Base-by-base conservation (phyloP, 2,329 filamentous ascomycete genomes). In the Paraphaeosphaeria minitans region DNA sequence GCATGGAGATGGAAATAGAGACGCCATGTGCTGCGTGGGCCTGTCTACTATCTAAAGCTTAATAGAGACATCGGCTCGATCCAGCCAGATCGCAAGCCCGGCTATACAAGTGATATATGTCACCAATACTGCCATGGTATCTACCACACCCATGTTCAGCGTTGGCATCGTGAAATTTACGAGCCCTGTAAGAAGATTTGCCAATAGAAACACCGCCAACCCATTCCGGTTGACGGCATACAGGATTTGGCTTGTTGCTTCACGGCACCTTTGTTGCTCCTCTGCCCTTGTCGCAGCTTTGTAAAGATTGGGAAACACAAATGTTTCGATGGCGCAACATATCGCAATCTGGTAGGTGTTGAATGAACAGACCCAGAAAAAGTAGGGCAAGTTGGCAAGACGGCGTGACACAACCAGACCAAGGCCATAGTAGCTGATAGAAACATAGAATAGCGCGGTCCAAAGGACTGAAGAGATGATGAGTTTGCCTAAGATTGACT, bases 291-390 rank as follows among this genome's bases (percentile, higher is more conserved):
- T 78, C 0, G 77, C 77, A 1, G 86, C 84, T 61, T 83, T 86
- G 75, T 92, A 86, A 6, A 89, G 84, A 1, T 83, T 80, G 0
- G 92, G 91, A 75, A 97, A 96, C 75, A 93, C 88, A 2, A 91
- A 27, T 3, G 85, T 88, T 75, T 99, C 94, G 24, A 95, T 84
- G 14, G 88, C 74, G 69, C 88, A 93, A 75, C 94, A 97, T 1
- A 89, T 83, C 8, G 91, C 81, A 10, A 99, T 81, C 74, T 97
- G 92, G n/a, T 84, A 82, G 61, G 86, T 89, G 80, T 98, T 99
- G 82, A 95, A 97, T 2, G 92, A 89, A n/a, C 88, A 85, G 8
- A 96, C 89, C 93, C 94, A 98, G 46, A 97, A 82, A 45, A 98
- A 85, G 74, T 99, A 99, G 0, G 95, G 93, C 62, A 97, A 83